phyloP scores from a whole-genome alignment of 768 basidiomycete genomes.

The Tulasnella sp. region DNA sequence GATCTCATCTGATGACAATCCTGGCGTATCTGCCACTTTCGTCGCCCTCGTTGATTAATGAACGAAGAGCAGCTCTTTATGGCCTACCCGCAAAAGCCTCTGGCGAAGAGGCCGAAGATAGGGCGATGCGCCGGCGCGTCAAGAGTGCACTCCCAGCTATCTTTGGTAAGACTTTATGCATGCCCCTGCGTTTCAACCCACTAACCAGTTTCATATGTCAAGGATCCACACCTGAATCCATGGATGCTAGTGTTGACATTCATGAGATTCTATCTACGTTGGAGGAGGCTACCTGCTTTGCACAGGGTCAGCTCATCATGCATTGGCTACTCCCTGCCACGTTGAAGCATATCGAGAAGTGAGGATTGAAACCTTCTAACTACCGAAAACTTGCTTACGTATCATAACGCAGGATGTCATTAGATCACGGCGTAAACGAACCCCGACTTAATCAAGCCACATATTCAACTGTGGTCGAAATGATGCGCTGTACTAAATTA shows the following conservation, averaged over 20 bases:
- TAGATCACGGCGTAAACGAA: neutral
- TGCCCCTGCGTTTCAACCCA: no score
- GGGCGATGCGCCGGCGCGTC: slow-evolving; percentile 58
- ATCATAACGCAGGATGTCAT: no score
- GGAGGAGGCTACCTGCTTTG: slow-evolving; percentile 57
- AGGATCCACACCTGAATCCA: no score
- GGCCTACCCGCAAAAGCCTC: slow-evolving; percentile 50
- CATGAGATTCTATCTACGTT: no score
- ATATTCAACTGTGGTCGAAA: slow-evolving; percentile 44
- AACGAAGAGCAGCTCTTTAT: slow-evolving; percentile 56
- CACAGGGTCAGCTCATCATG: slow-evolving; percentile 56
- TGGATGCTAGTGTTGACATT: no score
- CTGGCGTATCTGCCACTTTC: slow-evolving; percentile 61
- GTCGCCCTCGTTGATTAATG: slow-evolving; percentile 45
- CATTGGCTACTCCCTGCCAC: slow-evolving; percentile 67
- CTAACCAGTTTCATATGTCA: no score
- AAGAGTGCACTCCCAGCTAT: slow-evolving; percentile 49
- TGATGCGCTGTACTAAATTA: slow-evolving; percentile 49
- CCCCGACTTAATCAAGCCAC: slow-evolving; percentile 32
- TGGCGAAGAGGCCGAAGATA: slow-evolving; percentile 57
- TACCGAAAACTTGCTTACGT: no score
- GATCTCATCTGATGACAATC: slow-evolving; percentile 56
- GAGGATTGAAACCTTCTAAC: neutral
- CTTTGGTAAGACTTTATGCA: slow-evolving; percentile 32
- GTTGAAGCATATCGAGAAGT: slow-evolving; percentile 34